Base-by-base conservation (phyloP, 352 stramenopile species). In the Globisporangium parvum region DNA sequence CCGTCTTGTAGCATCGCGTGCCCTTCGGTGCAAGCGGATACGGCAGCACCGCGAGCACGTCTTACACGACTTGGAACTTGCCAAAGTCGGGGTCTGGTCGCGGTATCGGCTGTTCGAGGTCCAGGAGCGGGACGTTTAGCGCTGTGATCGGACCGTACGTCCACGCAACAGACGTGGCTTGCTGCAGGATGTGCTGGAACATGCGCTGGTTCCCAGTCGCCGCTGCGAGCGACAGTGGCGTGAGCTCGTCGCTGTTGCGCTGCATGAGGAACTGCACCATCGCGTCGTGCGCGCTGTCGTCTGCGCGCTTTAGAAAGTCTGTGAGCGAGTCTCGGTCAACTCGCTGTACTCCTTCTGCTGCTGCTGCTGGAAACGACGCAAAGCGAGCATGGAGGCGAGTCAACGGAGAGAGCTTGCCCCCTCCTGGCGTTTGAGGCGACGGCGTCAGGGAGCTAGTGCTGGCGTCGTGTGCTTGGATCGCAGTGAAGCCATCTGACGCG, bases 151-250 rank as follows among this genome's bases (percentile, higher is more conserved):
- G 78, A 3, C 71, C 78, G 55, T 75, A 89, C 20, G 52, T 57
- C 78, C 78, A 89, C 37, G 76, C 64, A 18, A 77, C 58, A 0
- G 64, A 73, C 14, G 72, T 75, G 3, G 70, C 70, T 3, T 70
- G 63, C 55, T 70, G 64, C 26, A 89, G 58, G 18, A 89, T 66
- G 41, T 85, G 71, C 53, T 85, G 57, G 39, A 89, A 77, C 75
- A 89, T 85, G 21, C 55, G 51, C 15, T 70, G 28, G 35, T 80
- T 77, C 0, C 75, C 78, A 31, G 79, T 73, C 6, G 74, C 64
- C 8, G 76, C 78, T 0, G 78, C 74, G 18, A 89, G 68, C 9
- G 73, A 82, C 4, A 89, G 62, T 24, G 78, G 74, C 17, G 75
- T 83, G 23, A 87, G 57, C 6, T 80, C 69, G 51, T 84, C 69